Conservation (phyloP, 306 rosid species). For the Pyrus betulifolia region DNA sequence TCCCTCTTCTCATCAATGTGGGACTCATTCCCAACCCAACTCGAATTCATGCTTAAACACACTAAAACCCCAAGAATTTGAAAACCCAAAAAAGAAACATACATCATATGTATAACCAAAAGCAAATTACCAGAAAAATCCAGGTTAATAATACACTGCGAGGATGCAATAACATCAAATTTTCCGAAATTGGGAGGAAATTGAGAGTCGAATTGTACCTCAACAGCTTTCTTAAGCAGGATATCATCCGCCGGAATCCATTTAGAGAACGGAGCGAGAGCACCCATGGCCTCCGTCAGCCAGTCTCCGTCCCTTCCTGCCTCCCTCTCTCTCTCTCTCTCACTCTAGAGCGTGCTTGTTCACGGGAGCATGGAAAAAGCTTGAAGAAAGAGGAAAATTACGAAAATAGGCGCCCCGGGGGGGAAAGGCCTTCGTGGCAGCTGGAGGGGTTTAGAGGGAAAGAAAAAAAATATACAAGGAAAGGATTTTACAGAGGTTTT, state of each 20-base stretch:
- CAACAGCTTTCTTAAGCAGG: slow-evolving; percentile 74
- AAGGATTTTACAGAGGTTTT: background rate
- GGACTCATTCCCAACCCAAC: background rate
- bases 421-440: background rate
- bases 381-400: background rate
- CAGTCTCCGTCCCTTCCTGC: background rate
- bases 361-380: background rate
- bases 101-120: background rate
- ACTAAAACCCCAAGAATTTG: background rate
- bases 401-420: background rate
- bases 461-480: background rate
- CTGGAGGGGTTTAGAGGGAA: slow-evolving; percentile 6
- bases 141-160: background rate
- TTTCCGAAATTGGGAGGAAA: background rate
- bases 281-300: slow-evolving; percentile 44
- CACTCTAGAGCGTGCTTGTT: background rate
- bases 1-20: too few relatives aligned
- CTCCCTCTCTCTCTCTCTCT: background rate
- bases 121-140: background rate
- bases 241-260: slow-evolving; percentile 85
- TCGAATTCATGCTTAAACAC: background rate
- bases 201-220: slow-evolving; percentile 36
- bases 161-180: background rate
- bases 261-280: slow-evolving; percentile 44
- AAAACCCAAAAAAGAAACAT: background rate